Percentiles rank a stretch among this genome's conserved stretches.
These are phyloP conservation scores for Mycena alexandri DNA, from an alignment of 768 basidiomycete genomes.

Conservation along the genomic window DNA sequence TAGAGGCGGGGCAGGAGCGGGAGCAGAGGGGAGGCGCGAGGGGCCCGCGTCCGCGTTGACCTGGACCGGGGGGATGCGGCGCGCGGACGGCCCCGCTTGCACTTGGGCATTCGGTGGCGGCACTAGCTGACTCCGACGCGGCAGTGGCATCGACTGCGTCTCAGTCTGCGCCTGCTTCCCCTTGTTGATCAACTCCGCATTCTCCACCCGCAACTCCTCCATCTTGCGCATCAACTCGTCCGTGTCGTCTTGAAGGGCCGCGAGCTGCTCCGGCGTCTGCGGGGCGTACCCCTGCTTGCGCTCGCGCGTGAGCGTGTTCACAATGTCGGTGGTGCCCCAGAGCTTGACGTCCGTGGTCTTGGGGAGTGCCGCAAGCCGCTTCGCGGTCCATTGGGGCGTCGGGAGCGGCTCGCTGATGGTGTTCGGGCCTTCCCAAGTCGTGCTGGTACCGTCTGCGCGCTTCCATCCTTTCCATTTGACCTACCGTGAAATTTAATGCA, in stretches of 20 bases:
- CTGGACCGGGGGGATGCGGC: not conserved
- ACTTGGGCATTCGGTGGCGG: no score
- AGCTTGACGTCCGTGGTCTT: slow-evolving; percentile 8
- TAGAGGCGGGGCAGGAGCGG: no score
- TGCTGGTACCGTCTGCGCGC: slow-evolving; percentile 28
- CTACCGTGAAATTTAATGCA: slow-evolving; percentile 15
- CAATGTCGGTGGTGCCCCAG: slow-evolving; percentile 29
- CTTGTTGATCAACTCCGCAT: not conserved
- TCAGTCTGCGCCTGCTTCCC: no score
- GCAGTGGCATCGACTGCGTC: no score
- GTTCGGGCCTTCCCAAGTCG: slow-evolving; percentile 28
- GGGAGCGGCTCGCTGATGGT: slow-evolving; percentile 7
- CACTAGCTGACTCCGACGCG: no score
- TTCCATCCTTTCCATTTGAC: slow-evolving; percentile 22
- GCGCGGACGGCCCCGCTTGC: no score
- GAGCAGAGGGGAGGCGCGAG: slow-evolving; percentile 5
- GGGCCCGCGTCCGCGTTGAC: slow-evolving; percentile 26
- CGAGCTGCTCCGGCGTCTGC: not conserved
- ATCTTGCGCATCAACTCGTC: slow-evolving; percentile 11
- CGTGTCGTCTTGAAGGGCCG: not conserved
- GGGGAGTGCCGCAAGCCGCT: not conserved
- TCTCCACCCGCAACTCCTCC: slow-evolving; percentile 12
- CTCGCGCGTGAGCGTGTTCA: slow-evolving; percentile 23
- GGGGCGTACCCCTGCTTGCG: slow-evolving; percentile 19
- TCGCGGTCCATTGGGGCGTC: slow-evolving; percentile 12